Evolutionary conservation across 2,329 filamentous ascomycete species (phyloP).

Genomic region (Fusarium sp.): DNA sequence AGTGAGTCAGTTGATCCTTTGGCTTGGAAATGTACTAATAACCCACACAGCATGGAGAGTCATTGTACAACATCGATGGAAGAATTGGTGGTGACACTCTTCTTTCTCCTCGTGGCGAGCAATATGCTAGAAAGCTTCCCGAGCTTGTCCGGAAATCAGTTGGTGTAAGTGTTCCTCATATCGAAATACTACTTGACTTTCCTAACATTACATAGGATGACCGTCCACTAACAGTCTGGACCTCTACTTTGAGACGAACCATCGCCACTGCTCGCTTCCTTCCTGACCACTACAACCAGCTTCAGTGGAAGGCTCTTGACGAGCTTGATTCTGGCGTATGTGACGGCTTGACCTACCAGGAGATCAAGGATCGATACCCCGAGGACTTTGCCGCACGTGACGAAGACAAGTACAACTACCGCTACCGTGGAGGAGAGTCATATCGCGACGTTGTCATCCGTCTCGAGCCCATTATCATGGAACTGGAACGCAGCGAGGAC

Average conservation of each 20-base stretch:
- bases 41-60: conserved; percentile 83
- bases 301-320: conserved; percentile 98
- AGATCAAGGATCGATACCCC: conserved; percentile 90
- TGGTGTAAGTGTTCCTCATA: conserved; percentile 68
- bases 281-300: conserved; percentile 84
- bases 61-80: conserved; percentile 88
- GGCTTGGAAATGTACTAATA: conserved; percentile 8
- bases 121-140: conserved; percentile 87
- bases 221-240: conserved; percentile 71
- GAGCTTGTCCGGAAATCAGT: conserved; percentile 87
- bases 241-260: conserved; percentile 77
- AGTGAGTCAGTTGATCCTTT: conserved; percentile 62
- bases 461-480: conserved; percentile 99
- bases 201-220: conserved; percentile 59
- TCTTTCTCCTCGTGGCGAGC: conserved; percentile 85
- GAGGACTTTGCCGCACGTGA: conserved; percentile 96
- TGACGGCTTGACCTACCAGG: conserved; percentile 94
- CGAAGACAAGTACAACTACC: conserved; percentile 99
- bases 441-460: conserved; percentile 97
- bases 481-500: conserved; percentile 94
- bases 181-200: background rate
- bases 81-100: conserved; percentile 93
- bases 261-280: conserved; percentile 91
- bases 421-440: conserved; percentile 95
- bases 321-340: conserved; percentile 97